A percentile compares a stretch with the other conserved stretches of the same genome.
Conservation (phyloP, 306 rosid genomes). For the Quercus robur region DNA sequence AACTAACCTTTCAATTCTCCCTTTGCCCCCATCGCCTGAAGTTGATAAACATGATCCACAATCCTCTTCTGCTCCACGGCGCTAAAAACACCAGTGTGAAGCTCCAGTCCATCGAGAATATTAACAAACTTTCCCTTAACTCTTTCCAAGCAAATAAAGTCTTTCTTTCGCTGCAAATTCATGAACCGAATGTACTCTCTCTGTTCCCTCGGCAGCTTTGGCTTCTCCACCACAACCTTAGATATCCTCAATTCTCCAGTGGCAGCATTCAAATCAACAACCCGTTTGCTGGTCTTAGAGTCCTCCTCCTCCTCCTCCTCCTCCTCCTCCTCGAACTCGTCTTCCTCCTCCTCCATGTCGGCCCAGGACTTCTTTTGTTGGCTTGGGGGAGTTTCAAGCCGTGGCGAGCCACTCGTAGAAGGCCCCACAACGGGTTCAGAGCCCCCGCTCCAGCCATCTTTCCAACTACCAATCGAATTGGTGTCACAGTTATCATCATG, state of each 20-base stretch:
- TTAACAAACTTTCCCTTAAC: constrained; percentile 61
- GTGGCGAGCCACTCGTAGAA: constrained; percentile 21
- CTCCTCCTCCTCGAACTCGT: constrained; percentile 66
- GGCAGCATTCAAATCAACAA: constrained; percentile 33
- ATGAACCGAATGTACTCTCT: constrained; percentile 70
- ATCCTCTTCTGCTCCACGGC: constrained; percentile 90
- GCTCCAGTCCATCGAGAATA: constrained; percentile 87
- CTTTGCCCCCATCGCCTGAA: constrained; percentile 69
- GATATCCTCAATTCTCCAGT: constrained; percentile 32
- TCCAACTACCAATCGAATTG: constrained; percentile 60
- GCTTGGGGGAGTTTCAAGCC: constrained; percentile 27
- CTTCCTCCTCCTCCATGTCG: constrained; percentile 90
- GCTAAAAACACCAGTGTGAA: constrained; percentile 77
- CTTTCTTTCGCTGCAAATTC: constrained; percentile 59
- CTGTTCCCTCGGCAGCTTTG: constrained; percentile 69
- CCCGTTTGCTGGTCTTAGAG: constrained; percentile 17
- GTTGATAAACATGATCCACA: constrained; percentile 45
- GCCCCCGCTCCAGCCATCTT: constrained; percentile 36
- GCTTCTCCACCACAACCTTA: constrained; percentile 48
- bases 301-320: constrained; percentile 35
- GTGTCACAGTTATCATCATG: constrained; percentile 41
- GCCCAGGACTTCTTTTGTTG: constrained; percentile 82
- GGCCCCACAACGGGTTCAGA: constrained; percentile 26
- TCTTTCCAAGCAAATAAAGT: constrained; percentile 73
- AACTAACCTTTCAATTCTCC: constrained; percentile 81